Conservation (phyloP, 768 basidiomycete genomes). For the Trametes coccinea region DNA sequence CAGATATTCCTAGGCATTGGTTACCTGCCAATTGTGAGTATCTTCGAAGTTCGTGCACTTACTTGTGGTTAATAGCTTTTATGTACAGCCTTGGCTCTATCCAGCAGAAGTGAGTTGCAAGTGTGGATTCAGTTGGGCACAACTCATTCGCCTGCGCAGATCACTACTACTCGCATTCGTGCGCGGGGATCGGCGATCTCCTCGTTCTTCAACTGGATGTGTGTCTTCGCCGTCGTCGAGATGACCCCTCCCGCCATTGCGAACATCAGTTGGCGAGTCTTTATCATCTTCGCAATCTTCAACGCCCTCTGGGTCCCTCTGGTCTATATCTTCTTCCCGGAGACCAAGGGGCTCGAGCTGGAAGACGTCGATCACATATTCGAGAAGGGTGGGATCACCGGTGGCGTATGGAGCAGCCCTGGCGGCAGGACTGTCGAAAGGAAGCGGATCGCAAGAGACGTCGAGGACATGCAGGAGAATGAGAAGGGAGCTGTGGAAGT, state of each 20-base stretch:
- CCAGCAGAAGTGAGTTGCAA: conserved; percentile 29
- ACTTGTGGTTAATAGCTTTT: background rate
- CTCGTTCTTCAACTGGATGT: conserved; percentile 29
- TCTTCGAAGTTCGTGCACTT: too few relatives aligned
- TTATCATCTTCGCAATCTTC: conserved; percentile 47
- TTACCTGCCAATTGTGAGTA: conserved; percentile 40
- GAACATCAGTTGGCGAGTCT: conserved; percentile 45
- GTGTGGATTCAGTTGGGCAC: too few relatives aligned
- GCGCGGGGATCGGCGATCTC: conserved; percentile 38
- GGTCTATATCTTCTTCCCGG: conserved; percentile 37
- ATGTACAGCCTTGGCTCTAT: conserved; percentile 36
- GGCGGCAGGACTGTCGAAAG: conserved; percentile 36
- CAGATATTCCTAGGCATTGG: conserved; percentile 44
- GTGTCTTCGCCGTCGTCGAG: conserved; percentile 41
- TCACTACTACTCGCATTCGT: conserved; percentile 41
- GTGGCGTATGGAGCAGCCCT: conserved; percentile 40
- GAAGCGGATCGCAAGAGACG: conserved; percentile 20
- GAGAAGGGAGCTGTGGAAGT: conserved; percentile 6
- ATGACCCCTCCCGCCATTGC: conserved; percentile 45
- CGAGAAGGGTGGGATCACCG: conserved; percentile 44
- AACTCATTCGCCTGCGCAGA: conserved; percentile 19
- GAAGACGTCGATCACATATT: conserved; percentile 43
- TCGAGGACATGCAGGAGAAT: conserved; percentile 15
- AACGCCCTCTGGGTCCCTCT: conserved; percentile 47
- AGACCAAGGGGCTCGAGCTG: conserved; percentile 40